A percentile compares a stretch with the other conserved stretches of the same genome.
phyloP scores from a whole-genome alignment of 2,329 filamentous ascomycete species.

The Monosporascus sp. region DNA sequence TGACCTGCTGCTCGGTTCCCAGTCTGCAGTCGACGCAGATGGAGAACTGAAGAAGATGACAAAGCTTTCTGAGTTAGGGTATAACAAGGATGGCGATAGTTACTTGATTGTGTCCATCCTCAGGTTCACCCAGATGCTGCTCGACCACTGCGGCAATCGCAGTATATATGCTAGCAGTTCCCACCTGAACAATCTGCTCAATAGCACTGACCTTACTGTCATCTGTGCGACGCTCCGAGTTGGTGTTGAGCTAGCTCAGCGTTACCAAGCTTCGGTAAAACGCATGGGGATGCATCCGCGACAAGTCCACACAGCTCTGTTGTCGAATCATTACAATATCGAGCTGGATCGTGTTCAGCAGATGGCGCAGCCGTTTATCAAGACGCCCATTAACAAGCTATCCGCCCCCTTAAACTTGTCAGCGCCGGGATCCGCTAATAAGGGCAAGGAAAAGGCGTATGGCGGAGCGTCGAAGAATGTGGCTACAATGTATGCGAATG shows the following conservation, averaged over 20 bases:
- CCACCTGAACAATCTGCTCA: constrained; percentile 81
- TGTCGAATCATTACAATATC: constrained; percentile 81
- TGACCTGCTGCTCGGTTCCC: constrained; percentile 56
- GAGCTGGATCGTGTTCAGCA: constrained; percentile 77
- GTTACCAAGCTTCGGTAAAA: constrained; percentile 86
- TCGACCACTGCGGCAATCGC: constrained; percentile 94
- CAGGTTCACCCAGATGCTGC: constrained; percentile 76
- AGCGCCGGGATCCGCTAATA: constrained; percentile 52
- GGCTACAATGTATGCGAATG: constrained; percentile 69
- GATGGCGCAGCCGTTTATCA: constrained; percentile 76
- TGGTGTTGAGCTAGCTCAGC: constrained; percentile 79
- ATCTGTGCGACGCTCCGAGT: constrained; percentile 75
- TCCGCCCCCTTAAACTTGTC: constrained; percentile 46
- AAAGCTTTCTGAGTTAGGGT: constrained; percentile 55
- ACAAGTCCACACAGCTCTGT: constrained; percentile 64
- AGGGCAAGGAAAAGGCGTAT: constrained; percentile 69
- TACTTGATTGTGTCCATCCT: constrained; percentile 75
- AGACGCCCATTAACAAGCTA: constrained; percentile 54
- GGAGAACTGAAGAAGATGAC: constrained; percentile 41
- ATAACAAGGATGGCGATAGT: constrained; percentile 70
- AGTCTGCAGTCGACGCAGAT: constrained; percentile 47
- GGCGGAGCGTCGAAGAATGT: constrained; percentile 39
- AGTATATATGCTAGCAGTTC: constrained; percentile 94
- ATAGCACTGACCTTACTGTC: constrained; percentile 77
- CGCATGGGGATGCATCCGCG: constrained; percentile 61